These are phyloP conservation scores for Komagataella kurtzmanii DNA, from an alignment of 805 yeast species.

Conservation along the genomic window DNA sequence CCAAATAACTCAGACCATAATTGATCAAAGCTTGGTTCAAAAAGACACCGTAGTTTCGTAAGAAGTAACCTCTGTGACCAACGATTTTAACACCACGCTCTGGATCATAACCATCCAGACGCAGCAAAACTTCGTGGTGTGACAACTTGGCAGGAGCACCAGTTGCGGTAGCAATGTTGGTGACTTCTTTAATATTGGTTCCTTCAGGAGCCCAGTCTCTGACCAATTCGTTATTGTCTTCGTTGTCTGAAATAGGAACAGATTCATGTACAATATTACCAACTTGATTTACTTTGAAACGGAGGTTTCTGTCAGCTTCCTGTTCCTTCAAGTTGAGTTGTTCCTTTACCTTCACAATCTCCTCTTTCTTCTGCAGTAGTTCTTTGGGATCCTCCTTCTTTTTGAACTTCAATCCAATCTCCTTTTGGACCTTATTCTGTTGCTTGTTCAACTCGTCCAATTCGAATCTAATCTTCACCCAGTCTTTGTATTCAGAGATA, in stretches of 20 bases:
- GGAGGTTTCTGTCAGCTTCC: slow-evolving; percentile 63
- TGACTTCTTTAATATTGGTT: slow-evolving; percentile 31
- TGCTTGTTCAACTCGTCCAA: slow-evolving; percentile 84
- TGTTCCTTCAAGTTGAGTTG: slow-evolving; percentile 54
- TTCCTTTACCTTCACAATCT: slow-evolving; percentile 56
- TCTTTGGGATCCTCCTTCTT: slow-evolving; percentile 90
- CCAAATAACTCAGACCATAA: slow-evolving; percentile 81
- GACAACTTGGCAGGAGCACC: slow-evolving; percentile 69
- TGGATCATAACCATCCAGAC: slow-evolving; percentile 96
- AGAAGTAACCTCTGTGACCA: slow-evolving; percentile 97
- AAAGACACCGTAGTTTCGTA: slow-evolving; percentile 92
- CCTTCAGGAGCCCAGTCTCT: slow-evolving; percentile 82
- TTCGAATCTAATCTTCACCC: slow-evolving; percentile 85
- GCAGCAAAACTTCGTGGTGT: slow-evolving; percentile 87
- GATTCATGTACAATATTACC: slow-evolving; percentile 93
- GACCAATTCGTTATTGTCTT: slow-evolving; percentile 80
- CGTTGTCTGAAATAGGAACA: slow-evolving; percentile 78
- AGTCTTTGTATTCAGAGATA: slow-evolving; percentile 76
- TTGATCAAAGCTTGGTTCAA: slow-evolving; percentile 96
- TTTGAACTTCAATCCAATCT: slow-evolving; percentile 84
- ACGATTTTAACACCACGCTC: slow-evolving; percentile 96
- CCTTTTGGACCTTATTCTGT: slow-evolving; percentile 83
- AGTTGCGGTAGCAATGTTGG: slow-evolving; percentile 62
- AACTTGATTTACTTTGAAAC: slow-evolving; percentile 72
- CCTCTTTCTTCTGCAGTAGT: slow-evolving; percentile 70